A percentile compares a stretch with the other conserved stretches of the same genome.
Conservation (phyloP, 345 rosid species). For the Mangifera indica region DNA sequence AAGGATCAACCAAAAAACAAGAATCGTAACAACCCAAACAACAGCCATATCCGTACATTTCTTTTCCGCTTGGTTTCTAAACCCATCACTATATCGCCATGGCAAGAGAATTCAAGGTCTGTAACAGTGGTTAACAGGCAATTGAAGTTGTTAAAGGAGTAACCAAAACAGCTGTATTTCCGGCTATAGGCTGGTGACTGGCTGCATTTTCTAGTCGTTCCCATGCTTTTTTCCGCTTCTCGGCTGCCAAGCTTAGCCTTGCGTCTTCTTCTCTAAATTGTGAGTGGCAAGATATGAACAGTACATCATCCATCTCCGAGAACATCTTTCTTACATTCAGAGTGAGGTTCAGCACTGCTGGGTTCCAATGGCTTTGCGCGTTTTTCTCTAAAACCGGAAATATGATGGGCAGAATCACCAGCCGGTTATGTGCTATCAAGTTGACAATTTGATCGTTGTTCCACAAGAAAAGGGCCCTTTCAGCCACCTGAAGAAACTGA, state of each 20-base stretch:
- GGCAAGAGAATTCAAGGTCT: not conserved
- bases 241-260: slow-evolving; percentile 39
- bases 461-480: slow-evolving; percentile 85
- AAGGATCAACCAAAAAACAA: slow-evolving; percentile 26
- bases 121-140: slow-evolving; percentile 32
- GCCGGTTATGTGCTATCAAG: slow-evolving; percentile 67
- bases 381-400: slow-evolving; percentile 77
- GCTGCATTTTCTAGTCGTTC: slow-evolving; percentile 61
- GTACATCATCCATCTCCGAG: slow-evolving; percentile 68
- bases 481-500: slow-evolving; percentile 68
- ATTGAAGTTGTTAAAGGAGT: slow-evolving; percentile 53
- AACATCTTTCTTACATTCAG: slow-evolving; percentile 69
- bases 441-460: slow-evolving; percentile 86
- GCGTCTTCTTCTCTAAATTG: slow-evolving; percentile 61
- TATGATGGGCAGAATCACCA: slow-evolving; percentile 60
- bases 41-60: slow-evolving; percentile 15
- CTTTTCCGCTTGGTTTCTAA: not conserved
- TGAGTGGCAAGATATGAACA: slow-evolving; percentile 62
- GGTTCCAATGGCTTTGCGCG: slow-evolving; percentile 77
- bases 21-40: slow-evolving; percentile 22
- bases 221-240: slow-evolving; percentile 69
- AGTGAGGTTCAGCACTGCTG: slow-evolving; percentile 65
- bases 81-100: not conserved
- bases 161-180: slow-evolving; percentile 64
- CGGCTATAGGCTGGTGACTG: slow-evolving; percentile 59